These are phyloP conservation scores for Incumbomyces lentus DNA, from an alignment of 2,329 filamentous ascomycete species.

Conservation along the genomic window DNA sequence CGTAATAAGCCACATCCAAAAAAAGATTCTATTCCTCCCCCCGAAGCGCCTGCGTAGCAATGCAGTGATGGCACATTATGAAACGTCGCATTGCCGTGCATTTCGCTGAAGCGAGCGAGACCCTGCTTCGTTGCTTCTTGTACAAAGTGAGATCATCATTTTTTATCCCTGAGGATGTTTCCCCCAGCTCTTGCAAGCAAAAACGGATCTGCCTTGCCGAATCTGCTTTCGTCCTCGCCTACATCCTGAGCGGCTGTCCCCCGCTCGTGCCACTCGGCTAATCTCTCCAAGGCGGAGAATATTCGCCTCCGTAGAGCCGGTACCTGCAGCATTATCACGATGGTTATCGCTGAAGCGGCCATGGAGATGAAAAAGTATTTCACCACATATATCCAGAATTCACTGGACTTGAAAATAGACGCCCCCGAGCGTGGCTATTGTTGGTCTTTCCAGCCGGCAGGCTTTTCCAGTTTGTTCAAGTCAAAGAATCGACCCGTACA, in stretches of 20 bases:
- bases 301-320: constrained; percentile 19
- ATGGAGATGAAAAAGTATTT: constrained; percentile 12
- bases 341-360: constrained; percentile 11
- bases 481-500: constrained; percentile 86
- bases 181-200: constrained; percentile 4
- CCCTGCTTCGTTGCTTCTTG: too few relatives aligned
- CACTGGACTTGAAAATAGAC: not conserved
- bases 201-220: not conserved
- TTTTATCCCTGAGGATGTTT: not conserved
- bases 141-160: not conserved
- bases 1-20: too few relatives aligned
- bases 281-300: constrained; percentile 11
- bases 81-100: too few relatives aligned
- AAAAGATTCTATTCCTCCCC: too few relatives aligned
- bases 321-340: constrained; percentile 16
- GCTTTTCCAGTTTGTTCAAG: constrained; percentile 68
- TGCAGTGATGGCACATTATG: too few relatives aligned
- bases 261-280: constrained; percentile 20
- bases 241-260: constrained; percentile 4
- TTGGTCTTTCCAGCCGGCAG: constrained; percentile 61
- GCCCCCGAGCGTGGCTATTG: constrained; percentile 6
- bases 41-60: too few relatives aligned
- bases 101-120: too few relatives aligned
- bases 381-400: constrained; percentile 1
- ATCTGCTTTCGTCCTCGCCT: not conserved